These are phyloP conservation scores for Fusarium tuaranense DNA, from an alignment of 2,329 filamentous ascomycete species.

Conservation along the genomic window DNA sequence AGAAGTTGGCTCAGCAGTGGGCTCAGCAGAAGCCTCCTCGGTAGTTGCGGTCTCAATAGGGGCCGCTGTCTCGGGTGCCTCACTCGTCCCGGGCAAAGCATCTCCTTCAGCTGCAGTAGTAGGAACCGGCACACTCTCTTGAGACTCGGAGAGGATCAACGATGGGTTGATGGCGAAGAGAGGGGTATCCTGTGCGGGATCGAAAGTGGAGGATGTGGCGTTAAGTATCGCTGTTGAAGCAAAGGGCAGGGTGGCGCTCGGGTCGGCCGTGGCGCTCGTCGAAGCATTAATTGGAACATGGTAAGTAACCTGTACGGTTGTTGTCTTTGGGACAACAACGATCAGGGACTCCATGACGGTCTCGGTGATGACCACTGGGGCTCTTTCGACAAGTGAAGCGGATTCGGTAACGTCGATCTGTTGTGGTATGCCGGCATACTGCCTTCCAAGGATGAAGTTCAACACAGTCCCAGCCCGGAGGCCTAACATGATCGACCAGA, in stretches of 20 bases:
- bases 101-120: conserved; percentile 27
- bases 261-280: conserved; percentile 4
- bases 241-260: conserved; percentile 7
- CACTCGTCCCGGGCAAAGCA: conserved; percentile 15
- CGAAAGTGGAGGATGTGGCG: conserved; percentile 5
- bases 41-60: conserved; percentile 2
- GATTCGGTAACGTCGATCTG: conserved; percentile 30
- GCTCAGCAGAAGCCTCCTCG: neutral
- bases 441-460: conserved; percentile 62
- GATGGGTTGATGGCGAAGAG: conserved; percentile 29
- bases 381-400: conserved; percentile 29
- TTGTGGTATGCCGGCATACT: conserved; percentile 66
- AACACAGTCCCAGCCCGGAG: conserved; percentile 61
- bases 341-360: conserved; percentile 33
- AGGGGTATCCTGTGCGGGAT: conserved; percentile 20
- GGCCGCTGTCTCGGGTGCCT: conserved; percentile 15
- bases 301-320: conserved; percentile 32
- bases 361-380: conserved; percentile 28
- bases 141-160: conserved; percentile 24
- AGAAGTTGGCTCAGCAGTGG: neutral
- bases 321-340: conserved; percentile 30
- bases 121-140: conserved; percentile 11
- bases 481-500: conserved; percentile 46
- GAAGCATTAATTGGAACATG: conserved; percentile 30
- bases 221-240: conserved; percentile 26